Evolutionary conservation across 768 basidiomycete species (phyloP).

Genomic region (Trametes cingulata): DNA sequence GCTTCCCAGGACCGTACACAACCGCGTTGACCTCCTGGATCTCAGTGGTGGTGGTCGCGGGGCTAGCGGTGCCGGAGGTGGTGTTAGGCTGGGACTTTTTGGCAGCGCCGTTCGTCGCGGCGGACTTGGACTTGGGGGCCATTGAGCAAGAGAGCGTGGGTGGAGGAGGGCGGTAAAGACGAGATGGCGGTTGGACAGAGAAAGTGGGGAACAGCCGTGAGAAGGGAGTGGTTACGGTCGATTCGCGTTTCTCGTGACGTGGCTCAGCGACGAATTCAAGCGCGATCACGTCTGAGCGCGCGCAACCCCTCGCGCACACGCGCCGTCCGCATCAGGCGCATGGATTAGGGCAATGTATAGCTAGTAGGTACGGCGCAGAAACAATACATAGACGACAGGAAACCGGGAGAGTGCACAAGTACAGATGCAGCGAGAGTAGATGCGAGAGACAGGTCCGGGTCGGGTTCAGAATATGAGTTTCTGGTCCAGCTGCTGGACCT

Average conservation of each 20-base stretch:
- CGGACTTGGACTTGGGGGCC: slow-evolving; percentile 58
- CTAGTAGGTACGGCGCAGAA: slow-evolving; percentile 12
- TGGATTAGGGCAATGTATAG: slow-evolving; percentile 3
- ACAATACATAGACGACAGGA: slow-evolving; percentile 19
- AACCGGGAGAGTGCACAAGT: slow-evolving; percentile 18
- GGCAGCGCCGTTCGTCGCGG: slow-evolving; percentile 42
- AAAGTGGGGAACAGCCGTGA: slow-evolving; percentile 19
- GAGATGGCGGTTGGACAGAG: slow-evolving; percentile 34
- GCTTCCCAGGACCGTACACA: slow-evolving; percentile 52
- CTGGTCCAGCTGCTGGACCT: slow-evolving; percentile 81
- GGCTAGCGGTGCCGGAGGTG: slow-evolving; percentile 40
- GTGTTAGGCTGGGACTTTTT: slow-evolving; percentile 39
- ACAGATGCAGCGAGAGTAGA: slow-evolving; percentile 39
- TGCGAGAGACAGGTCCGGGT: slow-evolving; percentile 55
- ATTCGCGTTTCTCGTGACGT: slow-evolving; percentile 28
- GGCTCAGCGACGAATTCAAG: slow-evolving; percentile 18
- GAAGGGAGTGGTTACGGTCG: slow-evolving; percentile 17
- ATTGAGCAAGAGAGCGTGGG: slow-evolving; percentile 30
- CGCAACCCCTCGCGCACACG: not conserved
- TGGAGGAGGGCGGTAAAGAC: slow-evolving; percentile 1
- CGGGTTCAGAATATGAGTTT: slow-evolving; percentile 58
- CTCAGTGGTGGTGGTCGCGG: slow-evolving; percentile 32
- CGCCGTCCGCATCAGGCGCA: slow-evolving; percentile 1
- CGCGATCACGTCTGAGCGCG: not conserved
- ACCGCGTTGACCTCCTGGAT: slow-evolving; percentile 18